A percentile compares a stretch with the other conserved stretches of the same genome.
Evolutionary conservation across 2,329 filamentous ascomycete species (phyloP).

Genomic region (Cladophialophora exuberans): DNA sequence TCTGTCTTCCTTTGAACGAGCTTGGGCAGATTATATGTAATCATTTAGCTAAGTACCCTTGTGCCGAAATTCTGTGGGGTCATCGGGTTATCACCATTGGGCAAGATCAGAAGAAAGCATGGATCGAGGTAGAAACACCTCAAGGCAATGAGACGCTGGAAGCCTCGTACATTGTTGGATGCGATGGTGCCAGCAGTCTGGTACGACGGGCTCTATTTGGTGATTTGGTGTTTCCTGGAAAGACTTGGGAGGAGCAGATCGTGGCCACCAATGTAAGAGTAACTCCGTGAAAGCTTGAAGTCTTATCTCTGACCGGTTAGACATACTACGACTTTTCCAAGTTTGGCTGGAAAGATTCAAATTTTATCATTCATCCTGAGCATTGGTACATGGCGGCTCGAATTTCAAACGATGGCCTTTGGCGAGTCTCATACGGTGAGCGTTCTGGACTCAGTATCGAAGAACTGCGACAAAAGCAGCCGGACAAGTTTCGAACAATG

Average conservation of each 20-base stretch:
- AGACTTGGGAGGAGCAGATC: conserved; percentile 31
- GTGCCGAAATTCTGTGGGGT: conserved; percentile 47
- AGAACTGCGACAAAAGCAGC: conserved; percentile 57
- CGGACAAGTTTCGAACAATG: conserved; percentile 60
- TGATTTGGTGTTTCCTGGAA: conserved; percentile 23
- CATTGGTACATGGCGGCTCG: conserved; percentile 66
- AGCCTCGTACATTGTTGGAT: conserved; percentile 47
- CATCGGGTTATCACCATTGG: conserved; percentile 40
- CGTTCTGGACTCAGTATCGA: conserved; percentile 55
- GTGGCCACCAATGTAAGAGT: conserved; percentile 31
- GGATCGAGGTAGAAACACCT: conserved; percentile 26
- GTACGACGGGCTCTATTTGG: conserved; percentile 23
- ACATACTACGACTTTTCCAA: conserved; percentile 65
- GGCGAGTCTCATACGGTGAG: conserved; percentile 68
- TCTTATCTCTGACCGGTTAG: conserved; percentile 39
- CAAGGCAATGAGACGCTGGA: conserved; percentile 18
- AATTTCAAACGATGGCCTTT: conserved; percentile 55
- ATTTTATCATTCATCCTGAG: conserved; percentile 65
- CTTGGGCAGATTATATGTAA: conserved; percentile 47
- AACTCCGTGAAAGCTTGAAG: background rate
- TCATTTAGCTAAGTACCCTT: conserved; percentile 40
- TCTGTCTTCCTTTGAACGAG: conserved; percentile 49
- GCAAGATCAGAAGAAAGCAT: conserved; percentile 27
- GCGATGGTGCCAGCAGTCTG: conserved; percentile 38
- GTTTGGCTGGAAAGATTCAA: conserved; percentile 36